Evolutionary conservation across 768 basidiomycete species (phyloP).

Genomic region (Hericium alpestre): DNA sequence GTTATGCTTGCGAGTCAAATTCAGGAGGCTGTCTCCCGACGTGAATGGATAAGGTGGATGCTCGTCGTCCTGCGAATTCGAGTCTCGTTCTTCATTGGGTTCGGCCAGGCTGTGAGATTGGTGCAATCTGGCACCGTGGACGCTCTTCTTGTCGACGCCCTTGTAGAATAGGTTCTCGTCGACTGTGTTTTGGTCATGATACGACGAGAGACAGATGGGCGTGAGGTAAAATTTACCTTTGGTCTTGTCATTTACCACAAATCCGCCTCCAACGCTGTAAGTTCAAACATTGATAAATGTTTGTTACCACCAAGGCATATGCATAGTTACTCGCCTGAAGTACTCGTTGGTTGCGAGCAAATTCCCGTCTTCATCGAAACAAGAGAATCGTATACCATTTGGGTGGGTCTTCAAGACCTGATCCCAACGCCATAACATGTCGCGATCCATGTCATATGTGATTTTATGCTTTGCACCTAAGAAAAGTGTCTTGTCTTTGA

Average conservation of each 20-base stretch:
- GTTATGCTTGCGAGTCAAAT: conserved; percentile 70
- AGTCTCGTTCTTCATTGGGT: conserved; percentile 20
- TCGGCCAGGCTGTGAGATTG: conserved; percentile 34
- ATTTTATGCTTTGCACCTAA: conserved; percentile 72
- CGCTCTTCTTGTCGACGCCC: conserved; percentile 71
- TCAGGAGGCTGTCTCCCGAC: conserved; percentile 64
- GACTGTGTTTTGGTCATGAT: conserved; percentile 30
- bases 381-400: conserved; percentile 90
- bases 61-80: conserved; percentile 22
- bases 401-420: conserved; percentile 82
- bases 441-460: conserved; percentile 75
- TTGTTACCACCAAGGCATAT: not conserved
- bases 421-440: conserved; percentile 91
- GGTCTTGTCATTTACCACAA: conserved; percentile 91
- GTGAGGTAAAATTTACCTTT: conserved; percentile 42
- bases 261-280: conserved; percentile 77
- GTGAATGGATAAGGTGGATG: conserved; percentile 79
- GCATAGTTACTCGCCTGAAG: conserved; percentile 43
- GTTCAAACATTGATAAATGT: not conserved
- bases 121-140: conserved; percentile 71
- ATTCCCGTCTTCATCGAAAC: conserved; percentile 71
- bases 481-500: conserved; percentile 51
- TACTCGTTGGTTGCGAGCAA: conserved; percentile 92
- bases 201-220: not conserved
- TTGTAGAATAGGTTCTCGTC: conserved; percentile 96